Evolutionary conservation across 768 basidiomycete species (phyloP).

Genomic region (Russula olivacea): DNA sequence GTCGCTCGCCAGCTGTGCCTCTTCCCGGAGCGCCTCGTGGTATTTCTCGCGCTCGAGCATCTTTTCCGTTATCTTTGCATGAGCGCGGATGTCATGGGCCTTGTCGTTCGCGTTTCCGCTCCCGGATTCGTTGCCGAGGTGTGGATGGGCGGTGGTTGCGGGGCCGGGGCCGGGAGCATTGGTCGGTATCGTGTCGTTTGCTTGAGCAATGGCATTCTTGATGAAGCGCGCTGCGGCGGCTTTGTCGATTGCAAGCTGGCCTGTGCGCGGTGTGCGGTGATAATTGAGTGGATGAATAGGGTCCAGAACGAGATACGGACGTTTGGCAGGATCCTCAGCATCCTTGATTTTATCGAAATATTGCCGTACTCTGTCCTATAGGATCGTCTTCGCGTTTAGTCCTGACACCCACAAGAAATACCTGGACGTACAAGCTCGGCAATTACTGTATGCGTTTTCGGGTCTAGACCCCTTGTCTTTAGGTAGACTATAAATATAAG

Average conservation of each 20-base stretch:
- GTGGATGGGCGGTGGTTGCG: slow-evolving; percentile 21
- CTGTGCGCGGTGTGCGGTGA: slow-evolving; percentile 28
- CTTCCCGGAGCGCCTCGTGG: slow-evolving; percentile 47
- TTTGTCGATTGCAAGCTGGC: slow-evolving; percentile 57
- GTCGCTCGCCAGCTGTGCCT: slow-evolving; percentile 30
- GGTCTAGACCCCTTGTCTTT: slow-evolving; percentile 73
- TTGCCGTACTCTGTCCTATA: slow-evolving; percentile 63
- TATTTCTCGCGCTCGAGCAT: slow-evolving; percentile 67
- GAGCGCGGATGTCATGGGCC: slow-evolving; percentile 33
- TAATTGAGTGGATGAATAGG: not conserved
- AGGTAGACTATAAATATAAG: slow-evolving; percentile 55
- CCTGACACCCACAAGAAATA: not conserved
- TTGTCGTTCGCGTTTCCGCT: slow-evolving; percentile 7
- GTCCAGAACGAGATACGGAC: slow-evolving; percentile 34
- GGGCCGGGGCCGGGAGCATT: slow-evolving; percentile 11
- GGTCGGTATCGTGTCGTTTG: slow-evolving; percentile 29
- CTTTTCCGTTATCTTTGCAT: slow-evolving; percentile 59
- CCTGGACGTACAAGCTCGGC: slow-evolving; percentile 52
- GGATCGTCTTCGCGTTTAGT: too few relatives aligned
- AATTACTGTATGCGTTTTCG: slow-evolving; percentile 69
- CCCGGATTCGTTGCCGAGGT: slow-evolving; percentile 18
- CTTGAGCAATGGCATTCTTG: slow-evolving; percentile 71
- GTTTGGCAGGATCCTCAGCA: slow-evolving; percentile 61
- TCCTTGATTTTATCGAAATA: slow-evolving; percentile 81
- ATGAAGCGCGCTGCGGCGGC: slow-evolving; percentile 78